phyloP scores from a whole-genome alignment of 2,329 filamentous ascomycete species.

The Achaetomium macrosporum region DNA sequence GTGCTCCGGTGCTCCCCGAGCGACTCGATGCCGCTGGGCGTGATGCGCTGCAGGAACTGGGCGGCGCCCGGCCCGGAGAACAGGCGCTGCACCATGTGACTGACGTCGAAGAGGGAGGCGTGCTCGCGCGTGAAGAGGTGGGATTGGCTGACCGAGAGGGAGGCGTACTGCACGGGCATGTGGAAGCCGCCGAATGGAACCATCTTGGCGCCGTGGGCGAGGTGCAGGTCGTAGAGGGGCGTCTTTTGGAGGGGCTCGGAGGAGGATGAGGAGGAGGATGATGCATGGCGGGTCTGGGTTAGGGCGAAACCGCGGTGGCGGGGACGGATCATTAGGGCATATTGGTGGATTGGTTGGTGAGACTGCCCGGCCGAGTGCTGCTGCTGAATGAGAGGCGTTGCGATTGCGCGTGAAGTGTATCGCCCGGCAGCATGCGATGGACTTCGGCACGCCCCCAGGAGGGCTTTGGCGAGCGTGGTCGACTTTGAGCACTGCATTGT shows the following conservation, averaged over 20 bases:
- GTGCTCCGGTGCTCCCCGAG: constrained; percentile 66
- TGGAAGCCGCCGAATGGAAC: constrained; percentile 90
- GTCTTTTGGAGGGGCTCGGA: constrained; percentile 27
- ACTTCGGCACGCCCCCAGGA: constrained; percentile 16
- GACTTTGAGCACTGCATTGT: constrained; percentile 22
- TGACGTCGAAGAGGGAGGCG: constrained; percentile 90
- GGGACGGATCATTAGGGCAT: background rate
- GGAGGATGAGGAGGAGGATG: constrained; percentile 18
- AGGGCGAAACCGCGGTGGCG: background rate
- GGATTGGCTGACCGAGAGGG: constrained; percentile 71
- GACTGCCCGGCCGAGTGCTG: background rate
- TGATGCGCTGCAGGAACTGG: constrained; percentile 76
- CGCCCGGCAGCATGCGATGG: constrained; percentile 15
- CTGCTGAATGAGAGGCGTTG: background rate
- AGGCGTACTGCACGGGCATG: constrained; percentile 87
- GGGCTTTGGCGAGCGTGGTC: constrained; percentile 13
- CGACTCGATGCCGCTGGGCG: constrained; percentile 64
- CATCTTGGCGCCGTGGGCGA: constrained; percentile 80
- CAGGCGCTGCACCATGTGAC: constrained; percentile 91
- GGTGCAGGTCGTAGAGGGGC: constrained; percentile 33
- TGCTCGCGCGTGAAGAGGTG: constrained; percentile 85
- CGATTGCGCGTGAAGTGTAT: background rate
- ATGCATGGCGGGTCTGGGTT: constrained; percentile 21
- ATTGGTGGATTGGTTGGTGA: background rate
- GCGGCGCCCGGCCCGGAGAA: constrained; percentile 75